A percentile compares a stretch with the other conserved stretches of the same genome.
These are phyloP conservation scores for Hagleromyces aurorensis DNA, from an alignment of 805 yeast species.

Conservation along the genomic window DNA sequence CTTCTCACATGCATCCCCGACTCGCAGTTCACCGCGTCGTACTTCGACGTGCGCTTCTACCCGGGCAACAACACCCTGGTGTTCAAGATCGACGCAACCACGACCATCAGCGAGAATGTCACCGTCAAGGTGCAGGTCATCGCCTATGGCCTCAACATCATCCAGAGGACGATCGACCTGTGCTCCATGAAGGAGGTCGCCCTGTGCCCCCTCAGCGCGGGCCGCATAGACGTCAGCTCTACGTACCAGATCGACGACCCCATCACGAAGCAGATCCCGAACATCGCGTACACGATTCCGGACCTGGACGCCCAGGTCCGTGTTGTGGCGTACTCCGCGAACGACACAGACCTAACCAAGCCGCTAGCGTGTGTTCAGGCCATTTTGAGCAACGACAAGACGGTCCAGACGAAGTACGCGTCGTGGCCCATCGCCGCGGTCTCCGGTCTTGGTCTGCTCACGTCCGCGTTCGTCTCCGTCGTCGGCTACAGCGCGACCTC, in stretches of 20 bases:
- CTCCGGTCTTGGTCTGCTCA: conserved; percentile 77
- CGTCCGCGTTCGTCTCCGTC: conserved; percentile 81
- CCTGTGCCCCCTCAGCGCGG: conserved; percentile 80
- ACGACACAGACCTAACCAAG: conserved; percentile 35
- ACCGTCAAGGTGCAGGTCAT: conserved; percentile 57
- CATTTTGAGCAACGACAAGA: conserved; percentile 73
- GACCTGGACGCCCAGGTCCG: conserved; percentile 89
- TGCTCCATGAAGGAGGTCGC: conserved; percentile 53
- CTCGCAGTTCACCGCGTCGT: conserved; percentile 79
- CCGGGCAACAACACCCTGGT: conserved; percentile 57
- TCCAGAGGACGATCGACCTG: conserved; percentile 47
- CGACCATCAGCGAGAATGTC: conserved; percentile 68
- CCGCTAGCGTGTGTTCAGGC: conserved; percentile 92
- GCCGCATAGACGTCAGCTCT: conserved; percentile 68
- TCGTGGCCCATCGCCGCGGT: conserved; percentile 95
- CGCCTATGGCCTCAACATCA: conserved; percentile 71
- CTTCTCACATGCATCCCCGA: conserved; percentile 86
- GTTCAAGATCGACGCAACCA: conserved; percentile 67
- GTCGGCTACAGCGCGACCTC: conserved; percentile 89
- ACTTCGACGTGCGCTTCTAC: conserved; percentile 65
- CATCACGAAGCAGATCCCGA: conserved; percentile 54
- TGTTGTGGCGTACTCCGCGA: conserved; percentile 51
- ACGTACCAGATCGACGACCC: conserved; percentile 35
- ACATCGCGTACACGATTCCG: conserved; percentile 83
- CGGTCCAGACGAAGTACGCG: conserved; percentile 87